Evolutionary conservation across 306 rosid species (phyloP).

Genomic region (Trifolium pratense): DNA sequence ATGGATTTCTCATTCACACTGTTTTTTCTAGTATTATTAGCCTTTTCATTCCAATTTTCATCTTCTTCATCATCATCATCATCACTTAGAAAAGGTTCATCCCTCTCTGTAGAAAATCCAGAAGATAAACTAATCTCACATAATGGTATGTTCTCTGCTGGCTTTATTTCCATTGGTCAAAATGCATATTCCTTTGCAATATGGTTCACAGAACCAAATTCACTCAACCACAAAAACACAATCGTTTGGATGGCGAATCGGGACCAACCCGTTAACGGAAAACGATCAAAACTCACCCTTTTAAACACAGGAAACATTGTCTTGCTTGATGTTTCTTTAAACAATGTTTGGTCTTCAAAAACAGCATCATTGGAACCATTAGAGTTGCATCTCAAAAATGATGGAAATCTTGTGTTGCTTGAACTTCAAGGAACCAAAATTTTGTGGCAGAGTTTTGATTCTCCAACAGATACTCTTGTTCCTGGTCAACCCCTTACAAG

Average conservation of each 20-base stretch:
- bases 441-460: conserved; percentile 56
- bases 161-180: conserved; percentile 12
- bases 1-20: conserved; percentile 25
- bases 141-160: conserved; percentile 37
- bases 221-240: neutral
- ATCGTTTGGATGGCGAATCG: conserved; percentile 59
- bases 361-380: conserved; percentile 3
- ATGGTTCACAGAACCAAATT: conserved; percentile 23
- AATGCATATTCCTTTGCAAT: conserved; percentile 33
- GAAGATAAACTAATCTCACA: conserved; percentile 20
- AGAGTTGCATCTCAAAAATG: conserved; percentile 30
- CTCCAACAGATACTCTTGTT: conserved; percentile 51
- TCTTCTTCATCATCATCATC: neutral
- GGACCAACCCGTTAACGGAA: conserved; percentile 50
- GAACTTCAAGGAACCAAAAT: neutral
- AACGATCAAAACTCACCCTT: conserved; percentile 47
- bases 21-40: too few relatives aligned
- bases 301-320: conserved; percentile 35
- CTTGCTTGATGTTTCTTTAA: conserved; percentile 38
- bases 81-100: conserved; percentile 18
- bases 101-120: conserved; percentile 39
- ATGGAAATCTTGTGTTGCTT: conserved; percentile 50
- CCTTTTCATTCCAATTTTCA: conserved; percentile 9
- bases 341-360: conserved; percentile 41
- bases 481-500: conserved; percentile 49